Base-by-base conservation (phyloP, 352 stramenopile species). In the Phytopythium mirpurense region DNA sequence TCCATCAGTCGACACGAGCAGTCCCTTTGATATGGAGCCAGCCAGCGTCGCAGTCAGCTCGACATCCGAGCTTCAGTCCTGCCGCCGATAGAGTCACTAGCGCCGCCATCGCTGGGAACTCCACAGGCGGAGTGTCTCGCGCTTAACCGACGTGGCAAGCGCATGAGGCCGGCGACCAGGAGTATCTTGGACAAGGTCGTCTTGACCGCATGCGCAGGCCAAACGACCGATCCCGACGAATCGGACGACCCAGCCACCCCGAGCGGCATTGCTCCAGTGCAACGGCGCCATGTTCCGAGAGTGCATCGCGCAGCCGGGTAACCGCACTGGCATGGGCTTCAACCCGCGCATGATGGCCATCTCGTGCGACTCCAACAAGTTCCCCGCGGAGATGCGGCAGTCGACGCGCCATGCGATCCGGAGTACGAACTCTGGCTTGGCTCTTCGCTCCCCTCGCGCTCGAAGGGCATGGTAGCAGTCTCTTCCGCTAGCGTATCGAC, bases 201-300 rank as follows among this genome's bases (percentile, higher is more conserved):
- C 9, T n/a, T 41, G 2, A 62, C 51, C 2, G 51, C 71, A 5
- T 78, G 68, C 7, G 54, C 37, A 18, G 67, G 49, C 32, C 43
- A 63, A 32, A 26, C 48, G 11, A 15, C 59, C 15, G 26, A 46
- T 0, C 49, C 60, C 9, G 54, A n/a, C 5, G 38, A 50, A 1
- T 21, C 70, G 23, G 60, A 65, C 26, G 59, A 43, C 3, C 43
- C 44, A 10, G 51, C 60, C 7, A 64, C 65, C 1, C 27, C 26
- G 8, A 50, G n/a, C 10, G 59, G 49, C 19, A 65, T 32, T 72
- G 54, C 44, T 56, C 9, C 48, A 63, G 12, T 83, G 69, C 60
- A 66, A 76, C 37, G 72, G 72, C 1, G 72, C 56, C 3, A 46
- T 79, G 29, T 79, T 71, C 48, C 60, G 65, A n/a, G 38, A 72